Evolutionary conservation across 768 basidiomycete species (phyloP), one percentile per base, ranked within the genome.

Genomic region (Agaricus sinodeliciosus): DNA sequence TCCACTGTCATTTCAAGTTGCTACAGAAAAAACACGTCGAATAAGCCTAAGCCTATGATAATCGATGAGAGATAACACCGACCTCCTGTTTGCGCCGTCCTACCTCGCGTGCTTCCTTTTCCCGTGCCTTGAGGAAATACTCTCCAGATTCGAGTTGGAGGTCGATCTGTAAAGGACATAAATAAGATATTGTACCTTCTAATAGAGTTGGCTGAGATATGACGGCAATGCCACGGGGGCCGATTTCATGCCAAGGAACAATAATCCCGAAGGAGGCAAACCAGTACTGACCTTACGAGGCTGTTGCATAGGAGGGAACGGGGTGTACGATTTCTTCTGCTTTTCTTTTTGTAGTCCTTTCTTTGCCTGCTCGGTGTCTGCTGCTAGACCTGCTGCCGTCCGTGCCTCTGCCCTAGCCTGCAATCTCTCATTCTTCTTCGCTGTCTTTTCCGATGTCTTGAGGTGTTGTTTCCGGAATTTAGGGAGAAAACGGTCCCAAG

Each of bases 401-500:
- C 84, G 77, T 13, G 83, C 83, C 58, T 79, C 81, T 26, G 79
- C 75, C 65, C 85, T 86, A 36, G 75, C 66, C 18, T 77, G 72
- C 15, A 84, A 52, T 44, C 68, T 76, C 47, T 89, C 88, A 60
- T 95, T 91, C 76, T 95, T 96, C 73, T 84, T 86, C 9, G 80
- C 79, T 0, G 92, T 95, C 78, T 94, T 95, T 65, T 97, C 90
- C 2, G 93, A 91, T 0, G 92, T 97, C 62, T 83, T 94, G 60
- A 97, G 79, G 62, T 97, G 93, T 7, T 82, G 80, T 68, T 89
- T 94, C 49, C 94, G 82, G 82, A 98, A 99, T 65, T 92, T 83
- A 15, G 96, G 96, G 12, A 99, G 75, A 76, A 98, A 99, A 13
- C 96, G 82, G 59, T 98, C 95, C 96, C 96, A 99, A 19, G 86